Evolutionary conservation across 2,329 filamentous ascomycete species (phyloP).

Genomic region (Apiospora kogelbergensis): DNA sequence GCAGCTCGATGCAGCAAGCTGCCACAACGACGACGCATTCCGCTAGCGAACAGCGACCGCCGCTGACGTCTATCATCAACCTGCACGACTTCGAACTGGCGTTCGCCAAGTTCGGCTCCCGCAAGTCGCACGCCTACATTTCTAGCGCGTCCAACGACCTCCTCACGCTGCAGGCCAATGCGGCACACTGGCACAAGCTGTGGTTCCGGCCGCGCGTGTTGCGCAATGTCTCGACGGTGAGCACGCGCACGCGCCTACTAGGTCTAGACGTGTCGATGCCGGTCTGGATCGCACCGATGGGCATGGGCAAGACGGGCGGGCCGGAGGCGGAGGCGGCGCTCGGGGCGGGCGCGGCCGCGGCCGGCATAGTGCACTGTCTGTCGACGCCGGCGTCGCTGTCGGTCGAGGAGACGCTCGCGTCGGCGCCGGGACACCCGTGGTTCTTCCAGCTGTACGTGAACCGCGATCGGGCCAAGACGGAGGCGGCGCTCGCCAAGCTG

Average conservation of each 20-base stretch:
- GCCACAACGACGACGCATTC: neutral
- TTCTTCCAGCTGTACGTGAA: slow-evolving; percentile 19
- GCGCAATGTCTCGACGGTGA: slow-evolving; percentile 13
- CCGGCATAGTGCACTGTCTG: slow-evolving; percentile 16
- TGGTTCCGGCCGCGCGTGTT: slow-evolving; percentile 15
- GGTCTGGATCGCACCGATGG: slow-evolving; percentile 16
- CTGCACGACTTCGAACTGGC: slow-evolving; percentile 16
- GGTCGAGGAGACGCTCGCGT: neutral
- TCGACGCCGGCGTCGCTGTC: slow-evolving; percentile 14
- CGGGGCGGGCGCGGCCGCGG: neutral
- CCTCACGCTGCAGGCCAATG: slow-evolving; percentile 11
- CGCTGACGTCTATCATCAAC: slow-evolving; percentile 14
- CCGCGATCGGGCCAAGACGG: slow-evolving; percentile 15
- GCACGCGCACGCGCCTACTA: slow-evolving; percentile 10
- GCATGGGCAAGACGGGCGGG: slow-evolving; percentile 14
- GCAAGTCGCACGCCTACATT: slow-evolving; percentile 13
- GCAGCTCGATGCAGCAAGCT: neutral
- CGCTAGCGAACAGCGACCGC: slow-evolving; percentile 6
- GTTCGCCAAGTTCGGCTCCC: slow-evolving; percentile 10
- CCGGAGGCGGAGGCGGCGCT: slow-evolving; percentile 15
- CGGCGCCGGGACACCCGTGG: slow-evolving; percentile 10
- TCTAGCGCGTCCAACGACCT: slow-evolving; percentile 10
- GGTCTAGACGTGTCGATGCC: slow-evolving; percentile 12
- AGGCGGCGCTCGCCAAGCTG: slow-evolving; percentile 8
- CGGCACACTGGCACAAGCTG: slow-evolving; percentile 8